Percentiles rank a stretch among this genome's conserved stretches.
These are phyloP conservation scores for Centella asiatica DNA, from an alignment of 129 eudicot species.

Conservation along the genomic window DNA sequence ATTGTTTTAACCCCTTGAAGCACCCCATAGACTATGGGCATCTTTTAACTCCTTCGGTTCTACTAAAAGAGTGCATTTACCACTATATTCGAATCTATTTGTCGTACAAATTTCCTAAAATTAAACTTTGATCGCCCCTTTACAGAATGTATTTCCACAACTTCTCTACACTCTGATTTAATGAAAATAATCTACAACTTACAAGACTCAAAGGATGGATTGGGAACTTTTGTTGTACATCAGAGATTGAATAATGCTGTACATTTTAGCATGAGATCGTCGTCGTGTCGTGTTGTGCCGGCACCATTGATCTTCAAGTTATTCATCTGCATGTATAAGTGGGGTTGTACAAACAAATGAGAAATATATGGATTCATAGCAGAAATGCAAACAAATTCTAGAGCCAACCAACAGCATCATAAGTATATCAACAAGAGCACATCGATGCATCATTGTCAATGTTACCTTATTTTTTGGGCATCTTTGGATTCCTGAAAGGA, in stretches of 20 bases:
- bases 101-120: no score
- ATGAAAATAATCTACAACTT: no score
- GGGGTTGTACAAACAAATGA: neutral
- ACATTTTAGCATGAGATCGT: neutral
- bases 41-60: no score
- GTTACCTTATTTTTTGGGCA: neutral
- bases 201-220: no score
- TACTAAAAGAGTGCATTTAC: no score
- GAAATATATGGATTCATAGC: neutral
- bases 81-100: no score
- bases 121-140: no score
- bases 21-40: no score
- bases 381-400: neutral
- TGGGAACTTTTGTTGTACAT: neutral
- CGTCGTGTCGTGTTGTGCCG: neutral
- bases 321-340: neutral
- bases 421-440: neutral
- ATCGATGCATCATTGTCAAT: neutral
- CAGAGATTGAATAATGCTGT: neutral
- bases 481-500: conserved; percentile 1
- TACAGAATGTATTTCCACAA: no score
- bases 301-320: neutral
- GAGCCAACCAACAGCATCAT: neutral
- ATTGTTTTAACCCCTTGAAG: no score
- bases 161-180: no score